Percentiles rank a stretch among this genome's conserved stretches.
phyloP scores from a whole-genome alignment of 2,329 filamentous ascomycete species.

The Tolypocladium guangdongense region DNA sequence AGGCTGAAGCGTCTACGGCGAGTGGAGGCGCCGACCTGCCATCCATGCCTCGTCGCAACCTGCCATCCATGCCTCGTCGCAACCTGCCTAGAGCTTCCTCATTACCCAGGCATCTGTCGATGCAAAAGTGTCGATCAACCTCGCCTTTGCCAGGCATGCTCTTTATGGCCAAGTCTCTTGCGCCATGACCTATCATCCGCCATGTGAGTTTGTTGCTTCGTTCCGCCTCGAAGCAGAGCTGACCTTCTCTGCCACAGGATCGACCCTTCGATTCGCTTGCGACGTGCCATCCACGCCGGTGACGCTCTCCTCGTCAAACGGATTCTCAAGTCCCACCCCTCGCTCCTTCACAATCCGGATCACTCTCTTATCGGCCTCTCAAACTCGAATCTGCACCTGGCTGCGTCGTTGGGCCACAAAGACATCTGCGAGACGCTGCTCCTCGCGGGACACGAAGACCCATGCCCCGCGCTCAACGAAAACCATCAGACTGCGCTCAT shows the following conservation, averaged over 20 bases:
- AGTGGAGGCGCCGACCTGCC: no score
- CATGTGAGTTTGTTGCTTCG: background rate
- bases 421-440: constrained; percentile 61
- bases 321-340: constrained; percentile 63
- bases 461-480: constrained; percentile 65
- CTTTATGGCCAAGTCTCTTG: background rate
- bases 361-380: constrained; percentile 54
- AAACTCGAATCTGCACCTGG: constrained; percentile 77
- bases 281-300: constrained; percentile 69
- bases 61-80: background rate
- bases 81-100: background rate
- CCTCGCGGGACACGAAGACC: constrained; percentile 62
- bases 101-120: background rate
- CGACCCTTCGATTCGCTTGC: constrained; percentile 63
- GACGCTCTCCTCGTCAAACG: constrained; percentile 62
- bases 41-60: background rate
- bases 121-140: background rate
- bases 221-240: background rate
- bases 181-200: background rate
- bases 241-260: constrained; percentile 41
- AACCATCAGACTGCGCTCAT: constrained; percentile 72
- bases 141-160: background rate
- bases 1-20: no score
- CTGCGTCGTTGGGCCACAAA: constrained; percentile 60
- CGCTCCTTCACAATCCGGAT: constrained; percentile 70